phyloP scores from a whole-genome alignment of 2,329 filamentous ascomycete genomes.

The Venturia effusa region DNA sequence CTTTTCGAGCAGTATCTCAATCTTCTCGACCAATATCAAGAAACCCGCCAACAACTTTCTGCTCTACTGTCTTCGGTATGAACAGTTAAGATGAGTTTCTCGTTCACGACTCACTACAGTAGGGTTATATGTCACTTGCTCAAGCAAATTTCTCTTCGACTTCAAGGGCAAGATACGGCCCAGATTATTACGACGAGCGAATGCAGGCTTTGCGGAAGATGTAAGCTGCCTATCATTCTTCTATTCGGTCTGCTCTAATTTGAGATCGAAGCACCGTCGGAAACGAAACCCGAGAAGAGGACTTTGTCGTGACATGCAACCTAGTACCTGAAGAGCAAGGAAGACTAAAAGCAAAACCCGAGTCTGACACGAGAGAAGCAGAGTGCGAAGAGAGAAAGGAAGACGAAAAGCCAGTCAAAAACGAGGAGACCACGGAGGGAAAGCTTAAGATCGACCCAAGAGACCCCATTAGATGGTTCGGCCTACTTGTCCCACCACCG shows the following conservation, averaged over 20 bases:
- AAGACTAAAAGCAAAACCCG: background rate
- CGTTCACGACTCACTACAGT: background rate
- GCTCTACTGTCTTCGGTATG: slow-evolving; percentile 44
- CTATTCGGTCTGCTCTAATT: slow-evolving; percentile 5
- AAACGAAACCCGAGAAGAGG: background rate
- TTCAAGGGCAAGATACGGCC: slow-evolving; percentile 53
- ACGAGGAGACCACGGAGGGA: background rate
- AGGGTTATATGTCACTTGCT: slow-evolving; percentile 47
- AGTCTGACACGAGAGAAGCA: background rate
- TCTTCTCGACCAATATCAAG: slow-evolving; percentile 56
- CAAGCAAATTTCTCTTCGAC: slow-evolving; percentile 65
- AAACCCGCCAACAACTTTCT: slow-evolving; percentile 44
- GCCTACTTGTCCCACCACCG: slow-evolving; percentile 39
- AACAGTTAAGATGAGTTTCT: background rate
- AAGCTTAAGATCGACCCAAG: slow-evolving; percentile 12
- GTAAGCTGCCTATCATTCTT: slow-evolving; percentile 22
- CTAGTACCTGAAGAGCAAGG: background rate
- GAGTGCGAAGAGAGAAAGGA: background rate
- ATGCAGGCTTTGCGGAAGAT: slow-evolving; percentile 52
- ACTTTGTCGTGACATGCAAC: background rate
- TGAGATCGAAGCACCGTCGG: background rate
- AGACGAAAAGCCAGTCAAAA: background rate
- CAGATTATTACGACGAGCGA: slow-evolving; percentile 60
- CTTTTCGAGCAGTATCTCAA: slow-evolving; percentile 55
- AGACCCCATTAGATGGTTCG: slow-evolving; percentile 49